These are phyloP conservation scores for Escovopsis sp. DNA, from an alignment of 2,329 filamentous ascomycete genomes.

Conservation along the genomic window DNA sequence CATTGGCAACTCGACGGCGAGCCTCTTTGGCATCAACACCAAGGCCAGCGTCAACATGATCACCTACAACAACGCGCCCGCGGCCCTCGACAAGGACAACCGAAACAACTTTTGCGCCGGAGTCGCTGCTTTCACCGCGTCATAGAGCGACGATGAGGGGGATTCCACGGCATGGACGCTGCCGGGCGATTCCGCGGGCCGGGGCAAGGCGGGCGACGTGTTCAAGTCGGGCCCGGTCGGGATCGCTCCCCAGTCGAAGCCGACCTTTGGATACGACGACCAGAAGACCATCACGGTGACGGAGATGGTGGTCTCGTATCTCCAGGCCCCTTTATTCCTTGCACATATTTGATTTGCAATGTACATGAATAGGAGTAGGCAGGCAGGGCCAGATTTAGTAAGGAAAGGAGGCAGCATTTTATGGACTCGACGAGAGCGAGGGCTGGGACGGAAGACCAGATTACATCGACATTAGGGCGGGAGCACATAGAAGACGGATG, in stretches of 20 bases:
- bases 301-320: slow-evolving; percentile 1
- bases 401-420: too few relatives aligned
- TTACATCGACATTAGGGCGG: too few relatives aligned
- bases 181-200: not conserved
- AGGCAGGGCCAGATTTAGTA: too few relatives aligned
- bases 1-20: slow-evolving; percentile 51
- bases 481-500: too few relatives aligned
- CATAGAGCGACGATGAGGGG: slow-evolving; percentile 9
- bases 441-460: too few relatives aligned
- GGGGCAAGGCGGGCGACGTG: not conserved
- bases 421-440: too few relatives aligned
- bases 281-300: slow-evolving; percentile 1
- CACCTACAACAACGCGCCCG: slow-evolving; percentile 40
- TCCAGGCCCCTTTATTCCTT: not conserved
- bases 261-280: not conserved
- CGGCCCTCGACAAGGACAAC: slow-evolving; percentile 44
- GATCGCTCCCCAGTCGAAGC: not conserved
- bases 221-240: too few relatives aligned
- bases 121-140: slow-evolving; percentile 34
- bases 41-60: slow-evolving; percentile 66
- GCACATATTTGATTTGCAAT: slow-evolving; percentile 5
- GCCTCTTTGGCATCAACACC: slow-evolving; percentile 56
- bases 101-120: slow-evolving; percentile 51
- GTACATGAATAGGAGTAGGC: slow-evolving; percentile 2
- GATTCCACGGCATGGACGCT: slow-evolving; percentile 1